Evolutionary conservation across 768 basidiomycete genomes (phyloP).

Genomic region (Tylopilus vinaceipallidus): DNA sequence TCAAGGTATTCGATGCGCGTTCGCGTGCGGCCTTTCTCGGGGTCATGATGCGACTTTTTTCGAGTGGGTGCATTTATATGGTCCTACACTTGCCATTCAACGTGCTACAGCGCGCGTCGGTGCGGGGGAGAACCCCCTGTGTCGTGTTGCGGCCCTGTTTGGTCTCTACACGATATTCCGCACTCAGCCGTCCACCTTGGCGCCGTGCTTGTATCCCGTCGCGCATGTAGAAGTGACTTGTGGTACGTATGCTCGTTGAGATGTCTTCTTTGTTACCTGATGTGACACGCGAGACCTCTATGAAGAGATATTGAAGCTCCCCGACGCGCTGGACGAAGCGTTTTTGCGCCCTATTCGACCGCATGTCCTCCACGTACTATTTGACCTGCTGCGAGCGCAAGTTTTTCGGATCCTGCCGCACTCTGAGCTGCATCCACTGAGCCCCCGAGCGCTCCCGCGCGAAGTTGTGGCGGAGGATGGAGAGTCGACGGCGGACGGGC

Average conservation of each 20-base stretch:
- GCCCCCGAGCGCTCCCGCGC: constrained; percentile 66
- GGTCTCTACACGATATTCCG: constrained; percentile 67
- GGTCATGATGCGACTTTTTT: constrained; percentile 59
- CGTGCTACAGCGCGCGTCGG: constrained; percentile 49
- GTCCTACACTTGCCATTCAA: background rate
- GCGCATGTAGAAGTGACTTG: constrained; percentile 59
- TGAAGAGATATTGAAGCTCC: constrained; percentile 46
- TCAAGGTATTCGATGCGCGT: constrained; percentile 68
- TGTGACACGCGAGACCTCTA: constrained; percentile 50
- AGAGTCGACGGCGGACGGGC: constrained; percentile 11
- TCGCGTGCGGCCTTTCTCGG: constrained; percentile 62
- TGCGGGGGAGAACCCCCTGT: constrained; percentile 49
- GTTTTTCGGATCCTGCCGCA: constrained; percentile 62
- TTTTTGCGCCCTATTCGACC: constrained; percentile 47
- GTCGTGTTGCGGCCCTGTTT: constrained; percentile 62
- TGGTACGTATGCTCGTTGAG: constrained; percentile 36
- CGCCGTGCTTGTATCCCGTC: constrained; percentile 49
- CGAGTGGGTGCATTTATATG: constrained; percentile 44
- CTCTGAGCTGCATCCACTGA: constrained; percentile 47
- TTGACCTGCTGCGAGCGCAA: constrained; percentile 43
- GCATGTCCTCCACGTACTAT: constrained; percentile 49
- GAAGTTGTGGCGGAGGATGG: constrained; percentile 54
- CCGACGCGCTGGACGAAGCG: constrained; percentile 41
- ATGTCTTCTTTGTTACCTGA: background rate
- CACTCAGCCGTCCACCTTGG: constrained; percentile 59